phyloP scores from a whole-genome alignment of 2,329 filamentous ascomycete species.

The Colletotrichum lentis region DNA sequence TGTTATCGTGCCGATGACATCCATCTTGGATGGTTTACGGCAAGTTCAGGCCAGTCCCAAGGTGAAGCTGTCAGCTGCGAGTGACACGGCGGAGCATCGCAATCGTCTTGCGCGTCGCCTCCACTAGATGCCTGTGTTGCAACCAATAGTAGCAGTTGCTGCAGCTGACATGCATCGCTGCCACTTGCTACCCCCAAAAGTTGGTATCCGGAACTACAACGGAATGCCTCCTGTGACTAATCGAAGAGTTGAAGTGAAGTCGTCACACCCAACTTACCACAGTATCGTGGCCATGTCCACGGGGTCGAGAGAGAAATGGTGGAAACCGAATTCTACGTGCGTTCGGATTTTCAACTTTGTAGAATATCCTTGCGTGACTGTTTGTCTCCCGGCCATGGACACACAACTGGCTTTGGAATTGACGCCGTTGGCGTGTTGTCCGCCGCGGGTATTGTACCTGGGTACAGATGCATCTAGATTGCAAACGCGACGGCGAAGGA shows the following conservation, averaged over 20 bases:
- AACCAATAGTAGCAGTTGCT: slow-evolving; percentile 2
- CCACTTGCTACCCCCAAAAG: not conserved
- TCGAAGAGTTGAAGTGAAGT: not conserved
- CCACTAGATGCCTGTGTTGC: not conserved
- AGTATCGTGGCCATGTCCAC: not conserved
- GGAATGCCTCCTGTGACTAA: not conserved
- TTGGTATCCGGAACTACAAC: not conserved
- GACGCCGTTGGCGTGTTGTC: not conserved
- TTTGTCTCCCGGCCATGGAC: not conserved
- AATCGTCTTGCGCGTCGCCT: slow-evolving; percentile 3
- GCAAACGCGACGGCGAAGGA: not conserved
- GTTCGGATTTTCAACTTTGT: not conserved
- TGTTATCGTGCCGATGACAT: slow-evolving; percentile 8
- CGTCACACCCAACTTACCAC: not conserved
- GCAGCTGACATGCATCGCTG: slow-evolving; percentile 11
- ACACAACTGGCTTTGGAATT: not conserved
- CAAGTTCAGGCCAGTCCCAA: not conserved
- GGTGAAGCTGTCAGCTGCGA: not conserved
- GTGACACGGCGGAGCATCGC: not conserved
- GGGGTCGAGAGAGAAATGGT: not conserved
- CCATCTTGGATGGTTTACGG: slow-evolving; percentile 1
- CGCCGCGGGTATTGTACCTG: not conserved
- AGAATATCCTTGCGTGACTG: not conserved
- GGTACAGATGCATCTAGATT: not conserved
- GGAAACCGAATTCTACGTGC: not conserved